Evolutionary conservation across 345 rosid genomes (phyloP).

Genomic region (Camelina neglecta): DNA sequence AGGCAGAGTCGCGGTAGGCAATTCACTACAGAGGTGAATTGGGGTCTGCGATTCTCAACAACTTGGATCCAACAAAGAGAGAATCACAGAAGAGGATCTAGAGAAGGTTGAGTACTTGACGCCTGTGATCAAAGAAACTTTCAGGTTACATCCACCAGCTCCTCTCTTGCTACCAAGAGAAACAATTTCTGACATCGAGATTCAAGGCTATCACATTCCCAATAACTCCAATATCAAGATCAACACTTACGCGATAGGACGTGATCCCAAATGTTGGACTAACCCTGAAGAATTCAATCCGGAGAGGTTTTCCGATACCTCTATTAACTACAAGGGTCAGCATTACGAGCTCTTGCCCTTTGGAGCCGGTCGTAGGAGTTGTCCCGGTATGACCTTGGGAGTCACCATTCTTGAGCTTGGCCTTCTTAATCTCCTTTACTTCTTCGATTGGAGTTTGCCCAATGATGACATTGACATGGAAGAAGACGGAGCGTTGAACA

Average conservation of each 20-base stretch:
- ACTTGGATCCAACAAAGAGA: conserved; percentile 42
- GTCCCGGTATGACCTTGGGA: conserved; percentile 41
- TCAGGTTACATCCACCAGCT: conserved; percentile 36
- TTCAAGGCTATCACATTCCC: conserved; percentile 36
- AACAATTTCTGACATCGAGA: conserved; percentile 29
- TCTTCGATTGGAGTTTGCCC: conserved; percentile 35
- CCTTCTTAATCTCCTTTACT: conserved; percentile 39
- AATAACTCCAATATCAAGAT: conserved; percentile 29
- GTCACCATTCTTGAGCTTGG: conserved; percentile 30
- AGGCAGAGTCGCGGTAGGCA: too few relatives aligned
- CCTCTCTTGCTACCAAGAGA: conserved; percentile 35
- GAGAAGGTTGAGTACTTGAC: conserved; percentile 28
- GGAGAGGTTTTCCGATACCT: conserved; percentile 47
- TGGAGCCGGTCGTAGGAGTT: conserved; percentile 47
- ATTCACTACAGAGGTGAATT: too few relatives aligned
- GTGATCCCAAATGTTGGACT: conserved; percentile 53
- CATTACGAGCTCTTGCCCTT: conserved; percentile 56
- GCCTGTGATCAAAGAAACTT: conserved; percentile 35
- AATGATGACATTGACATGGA: conserved; percentile 25
- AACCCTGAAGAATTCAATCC: conserved; percentile 50
- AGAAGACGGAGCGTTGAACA: conserved; percentile 15
- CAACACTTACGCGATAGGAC: conserved; percentile 58
- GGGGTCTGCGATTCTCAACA: too few relatives aligned
- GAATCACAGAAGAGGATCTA: conserved; percentile 36
- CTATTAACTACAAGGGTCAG: conserved; percentile 50